Conservation (phyloP, 2,329 filamentous ascomycete species). For the Hymenoscyphus infarciens region DNA sequence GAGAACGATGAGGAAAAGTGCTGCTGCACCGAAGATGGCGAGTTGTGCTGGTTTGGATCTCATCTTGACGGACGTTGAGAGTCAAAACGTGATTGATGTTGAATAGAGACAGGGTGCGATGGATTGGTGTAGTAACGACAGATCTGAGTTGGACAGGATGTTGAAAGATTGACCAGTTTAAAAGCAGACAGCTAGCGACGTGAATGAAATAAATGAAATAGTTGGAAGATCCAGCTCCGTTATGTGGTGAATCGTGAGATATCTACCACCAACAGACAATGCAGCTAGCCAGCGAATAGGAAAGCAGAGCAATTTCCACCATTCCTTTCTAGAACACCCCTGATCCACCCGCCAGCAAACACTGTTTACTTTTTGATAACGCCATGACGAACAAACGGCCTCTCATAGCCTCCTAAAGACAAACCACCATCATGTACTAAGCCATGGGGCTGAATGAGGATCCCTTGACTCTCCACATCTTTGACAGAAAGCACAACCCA, state of each 20-base stretch:
- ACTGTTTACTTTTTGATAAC: no score
- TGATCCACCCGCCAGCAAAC: neutral
- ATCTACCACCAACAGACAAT: no score
- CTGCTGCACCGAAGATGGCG: constrained; percentile 13
- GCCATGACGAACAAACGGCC: no score
- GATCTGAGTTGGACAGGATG: neutral
- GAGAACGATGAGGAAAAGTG: constrained; percentile 16
- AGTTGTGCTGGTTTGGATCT: constrained; percentile 16
- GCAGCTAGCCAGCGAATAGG: constrained; percentile 3
- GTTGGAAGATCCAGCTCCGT: no score
- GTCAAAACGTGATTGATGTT: neutral
- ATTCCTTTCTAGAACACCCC: constrained; percentile 8
- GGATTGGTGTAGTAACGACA: neutral
- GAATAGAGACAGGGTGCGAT: neutral
- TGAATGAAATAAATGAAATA: no score
- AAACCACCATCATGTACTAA: no score
- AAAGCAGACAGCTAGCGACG: neutral
- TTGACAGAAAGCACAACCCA: no score
- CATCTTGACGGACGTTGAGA: constrained; percentile 3
- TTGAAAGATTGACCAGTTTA: neutral
- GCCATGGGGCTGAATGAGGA: no score
- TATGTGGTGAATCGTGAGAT: no score
- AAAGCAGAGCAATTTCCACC: neutral
- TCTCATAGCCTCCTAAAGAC: no score
- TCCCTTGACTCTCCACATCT: no score